phyloP scores from a whole-genome alignment of 78 protist genomes.

The Dictyostelium purpureum region DNA sequence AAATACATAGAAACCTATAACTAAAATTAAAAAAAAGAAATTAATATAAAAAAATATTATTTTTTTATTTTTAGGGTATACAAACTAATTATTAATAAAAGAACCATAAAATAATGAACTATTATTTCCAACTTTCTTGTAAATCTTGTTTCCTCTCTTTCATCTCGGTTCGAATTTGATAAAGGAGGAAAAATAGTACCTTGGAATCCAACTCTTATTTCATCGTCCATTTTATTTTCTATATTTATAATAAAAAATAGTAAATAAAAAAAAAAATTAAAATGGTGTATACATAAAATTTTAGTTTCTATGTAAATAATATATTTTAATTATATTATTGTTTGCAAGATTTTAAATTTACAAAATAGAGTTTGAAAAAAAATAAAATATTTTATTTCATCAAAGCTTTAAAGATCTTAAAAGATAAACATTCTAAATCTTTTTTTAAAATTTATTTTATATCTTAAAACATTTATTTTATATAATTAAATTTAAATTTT shows the following conservation, averaged over 20 bases:
- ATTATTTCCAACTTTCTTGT: neutral
- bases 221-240: slow-evolving; percentile 43
- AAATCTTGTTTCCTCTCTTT: slow-evolving; percentile 1
- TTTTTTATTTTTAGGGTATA: neutral
- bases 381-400: neutral
- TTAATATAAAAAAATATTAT: neutral
- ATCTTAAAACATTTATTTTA: neutral
- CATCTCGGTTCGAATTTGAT: neutral
- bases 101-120: neutral
- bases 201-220: slow-evolving; percentile 7
- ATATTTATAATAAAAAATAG: neutral
- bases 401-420: too few species aligned
- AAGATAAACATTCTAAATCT: too few species aligned
- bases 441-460: neutral
- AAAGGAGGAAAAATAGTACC: neutral
- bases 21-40: neutral
- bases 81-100: neutral
- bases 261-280: neutral
- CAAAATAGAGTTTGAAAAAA: neutral
- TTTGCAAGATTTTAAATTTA: neutral
- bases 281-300: neutral
- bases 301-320: neutral
- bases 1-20: slow-evolving; percentile 28
- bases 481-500: neutral
- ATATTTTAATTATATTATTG: neutral